Conservation (phyloP, 1,284 basidiomycete genomes). For the Malassezia vespertilionis region DNA sequence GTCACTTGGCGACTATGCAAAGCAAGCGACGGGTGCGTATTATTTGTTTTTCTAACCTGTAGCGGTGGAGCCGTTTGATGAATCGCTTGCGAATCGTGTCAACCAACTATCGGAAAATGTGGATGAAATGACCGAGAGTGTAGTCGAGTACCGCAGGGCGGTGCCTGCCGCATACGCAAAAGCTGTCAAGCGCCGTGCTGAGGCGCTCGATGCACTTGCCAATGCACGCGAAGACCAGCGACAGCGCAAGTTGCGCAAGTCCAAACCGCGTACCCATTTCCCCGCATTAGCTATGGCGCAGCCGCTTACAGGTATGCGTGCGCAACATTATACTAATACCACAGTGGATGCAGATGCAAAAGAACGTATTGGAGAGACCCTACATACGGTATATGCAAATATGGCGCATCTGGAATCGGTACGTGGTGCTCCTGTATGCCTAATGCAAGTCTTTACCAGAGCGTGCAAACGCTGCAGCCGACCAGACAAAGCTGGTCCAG, state of each 20-base stretch:
- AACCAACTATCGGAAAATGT: constrained; percentile 7
- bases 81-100: constrained; percentile 6
- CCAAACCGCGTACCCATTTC: constrained; percentile 1
- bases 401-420: constrained; percentile 3
- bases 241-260: constrained; percentile 7
- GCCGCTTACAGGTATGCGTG: constrained; percentile 3
- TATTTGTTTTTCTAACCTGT: not conserved
- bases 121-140: constrained; percentile 14
- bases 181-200: constrained; percentile 4
- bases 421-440: not conserved
- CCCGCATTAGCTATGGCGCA: constrained; percentile 4
- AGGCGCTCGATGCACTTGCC: constrained; percentile 3
- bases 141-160: constrained; percentile 10
- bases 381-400: not conserved
- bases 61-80: constrained; percentile 17
- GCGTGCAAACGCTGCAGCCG: constrained; percentile 2
- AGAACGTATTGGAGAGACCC: not conserved
- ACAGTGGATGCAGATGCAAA: constrained; percentile 10
- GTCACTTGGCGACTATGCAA: constrained; percentile 12
- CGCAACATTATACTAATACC: not conserved
- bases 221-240: constrained; percentile 13
- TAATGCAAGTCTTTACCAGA: constrained; percentile 1
- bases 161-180: constrained; percentile 9
- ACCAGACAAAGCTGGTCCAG: constrained; percentile 8
- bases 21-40: constrained; percentile 12